Base-by-base conservation (phyloP, 2,329 filamentous ascomycete genomes). In the Monosporascus sp. region DNA sequence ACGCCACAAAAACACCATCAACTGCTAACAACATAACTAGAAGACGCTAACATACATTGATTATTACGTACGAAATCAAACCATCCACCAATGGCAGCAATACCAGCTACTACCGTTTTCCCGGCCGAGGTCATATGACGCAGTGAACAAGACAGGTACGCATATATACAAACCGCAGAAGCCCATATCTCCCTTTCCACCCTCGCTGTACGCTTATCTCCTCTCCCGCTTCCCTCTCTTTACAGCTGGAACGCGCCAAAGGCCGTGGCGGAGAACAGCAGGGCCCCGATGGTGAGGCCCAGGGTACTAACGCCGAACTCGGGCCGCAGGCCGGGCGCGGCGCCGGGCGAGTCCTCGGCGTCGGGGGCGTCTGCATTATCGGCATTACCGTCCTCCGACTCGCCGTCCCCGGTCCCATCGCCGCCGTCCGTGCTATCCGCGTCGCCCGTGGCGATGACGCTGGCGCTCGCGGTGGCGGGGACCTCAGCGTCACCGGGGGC, bases 211-310 rank as follows among this genome's bases (percentile, higher is more conserved):
- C 5, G 9, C 39, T 6, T 14, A 18, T 14, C 39, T 8, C n/a
- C n/a, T 20, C 39, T 6, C n/a, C 37, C n/a, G n/a, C 39, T 18
- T 20, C 39, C 18, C 6, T 11, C 17, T n/a, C 43, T n/a, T 38
- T 57, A 67, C n/a, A 67, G 48, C 41, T 62, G 62, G 47, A 67
- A 59, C 31, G 62, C 62, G 6, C 64, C 65, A 37, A 67, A 62
- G 6, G 60, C 60, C 27, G 60, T 63, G 20, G 70, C 70, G 5
- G 69, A 71, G 53, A 73, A 61, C 25, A 73, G 63, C 49, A 73
- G 58, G 5, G 68, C 69, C 2, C 69, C 69, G 3, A 73, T 61
- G 3, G 66, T 64, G 14, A 72, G 49, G 1, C 70, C 71, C 0
- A 69, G 39, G 5, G 61, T 70, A 58, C 52, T 68, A 39, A 70